phyloP scores from a whole-genome alignment of 306 rosid species.

The cucumber (Cucumis sativus) region DNA sequence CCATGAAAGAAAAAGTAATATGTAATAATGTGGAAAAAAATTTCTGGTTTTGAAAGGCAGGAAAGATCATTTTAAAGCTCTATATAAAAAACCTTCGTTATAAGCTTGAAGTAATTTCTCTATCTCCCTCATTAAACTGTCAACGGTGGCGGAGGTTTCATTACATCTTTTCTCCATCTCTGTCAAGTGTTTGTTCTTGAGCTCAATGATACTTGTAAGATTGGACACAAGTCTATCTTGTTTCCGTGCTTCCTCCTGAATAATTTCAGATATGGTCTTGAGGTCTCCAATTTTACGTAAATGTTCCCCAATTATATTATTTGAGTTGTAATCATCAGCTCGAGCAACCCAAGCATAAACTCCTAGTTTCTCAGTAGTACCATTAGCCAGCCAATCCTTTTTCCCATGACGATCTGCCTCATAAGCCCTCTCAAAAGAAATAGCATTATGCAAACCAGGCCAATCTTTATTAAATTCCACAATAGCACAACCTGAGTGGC shows the following conservation, averaged over 20 bases:
- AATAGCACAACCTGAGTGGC: slow-evolving; percentile 70
- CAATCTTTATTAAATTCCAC: slow-evolving; percentile 78
- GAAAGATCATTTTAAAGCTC: not conserved
- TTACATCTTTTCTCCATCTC: slow-evolving; percentile 58
- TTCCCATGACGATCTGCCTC: slow-evolving; percentile 64
- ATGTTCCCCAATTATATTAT: slow-evolving; percentile 56
- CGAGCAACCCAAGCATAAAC: slow-evolving; percentile 92
- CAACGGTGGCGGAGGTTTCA: slow-evolving; percentile 45
- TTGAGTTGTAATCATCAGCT: slow-evolving; percentile 50
- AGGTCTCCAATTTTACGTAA: slow-evolving; percentile 65
- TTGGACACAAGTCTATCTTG: slow-evolving; percentile 53
- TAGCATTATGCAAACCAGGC: slow-evolving; percentile 66
- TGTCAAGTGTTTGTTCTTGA: slow-evolving; percentile 42
- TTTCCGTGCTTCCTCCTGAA: slow-evolving; percentile 66
- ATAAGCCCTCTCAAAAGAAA: slow-evolving; percentile 76
- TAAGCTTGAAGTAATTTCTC: slow-evolving; percentile 54
- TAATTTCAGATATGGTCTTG: slow-evolving; percentile 52
- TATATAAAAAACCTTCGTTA: slow-evolving; percentile 47
- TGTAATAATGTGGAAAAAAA: not conserved
- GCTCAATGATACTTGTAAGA: slow-evolving; percentile 52
- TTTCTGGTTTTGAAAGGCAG: not conserved
- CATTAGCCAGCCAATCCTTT: slow-evolving; percentile 45
- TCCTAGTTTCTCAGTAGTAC: slow-evolving; percentile 37
- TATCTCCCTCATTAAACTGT: slow-evolving; percentile 37
- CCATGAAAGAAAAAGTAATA: not conserved